Percentiles rank a stretch among this genome's conserved stretches.
Evolutionary conservation across 2,329 filamentous ascomycete genomes (phyloP).

Genomic region (Colletotrichum ledebouriae): DNA sequence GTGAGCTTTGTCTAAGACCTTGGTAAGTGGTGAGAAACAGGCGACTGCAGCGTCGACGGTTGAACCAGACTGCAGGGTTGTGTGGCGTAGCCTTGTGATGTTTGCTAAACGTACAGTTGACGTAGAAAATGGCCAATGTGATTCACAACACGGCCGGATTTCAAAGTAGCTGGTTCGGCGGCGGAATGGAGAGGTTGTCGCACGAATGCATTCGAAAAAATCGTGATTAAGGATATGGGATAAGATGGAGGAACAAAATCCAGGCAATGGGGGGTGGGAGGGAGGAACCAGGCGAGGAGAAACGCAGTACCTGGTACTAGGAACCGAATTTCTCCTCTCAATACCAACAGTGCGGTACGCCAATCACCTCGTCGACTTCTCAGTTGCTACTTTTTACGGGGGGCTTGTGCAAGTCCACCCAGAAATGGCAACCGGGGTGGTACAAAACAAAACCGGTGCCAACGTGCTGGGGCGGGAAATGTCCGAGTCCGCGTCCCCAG

Average conservation of each 20-base stretch:
- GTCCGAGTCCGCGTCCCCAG: slow-evolving; percentile 14
- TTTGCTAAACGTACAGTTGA: background rate
- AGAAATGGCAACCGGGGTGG: slow-evolving; percentile 1
- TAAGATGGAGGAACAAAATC: background rate
- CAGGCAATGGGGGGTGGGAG: background rate
- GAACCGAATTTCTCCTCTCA: slow-evolving; percentile 13
- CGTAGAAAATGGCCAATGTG: background rate
- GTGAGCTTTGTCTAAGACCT: background rate
- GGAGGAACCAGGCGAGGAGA: slow-evolving; percentile 4
- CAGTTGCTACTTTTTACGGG: slow-evolving; percentile 13
- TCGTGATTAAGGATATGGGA: background rate
- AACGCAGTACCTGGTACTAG: slow-evolving; percentile 17
- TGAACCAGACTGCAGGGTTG: slow-evolving; percentile 8
- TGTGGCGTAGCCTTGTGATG: background rate
- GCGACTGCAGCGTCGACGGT: slow-evolving; percentile 1
- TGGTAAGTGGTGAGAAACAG: slow-evolving; percentile 6
- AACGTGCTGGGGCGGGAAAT: slow-evolving; percentile 25
- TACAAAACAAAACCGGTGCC: slow-evolving; percentile 26
- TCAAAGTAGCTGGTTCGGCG: background rate
- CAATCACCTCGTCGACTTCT: slow-evolving; percentile 23
- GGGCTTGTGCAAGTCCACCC: slow-evolving; percentile 3
- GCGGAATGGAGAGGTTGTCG: background rate
- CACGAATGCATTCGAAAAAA: background rate
- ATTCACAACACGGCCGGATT: background rate
- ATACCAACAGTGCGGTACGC: slow-evolving; percentile 30